phyloP scores from a whole-genome alignment of 2,329 filamentous ascomycete genomes.

The Nannizzia gypsea region DNA sequence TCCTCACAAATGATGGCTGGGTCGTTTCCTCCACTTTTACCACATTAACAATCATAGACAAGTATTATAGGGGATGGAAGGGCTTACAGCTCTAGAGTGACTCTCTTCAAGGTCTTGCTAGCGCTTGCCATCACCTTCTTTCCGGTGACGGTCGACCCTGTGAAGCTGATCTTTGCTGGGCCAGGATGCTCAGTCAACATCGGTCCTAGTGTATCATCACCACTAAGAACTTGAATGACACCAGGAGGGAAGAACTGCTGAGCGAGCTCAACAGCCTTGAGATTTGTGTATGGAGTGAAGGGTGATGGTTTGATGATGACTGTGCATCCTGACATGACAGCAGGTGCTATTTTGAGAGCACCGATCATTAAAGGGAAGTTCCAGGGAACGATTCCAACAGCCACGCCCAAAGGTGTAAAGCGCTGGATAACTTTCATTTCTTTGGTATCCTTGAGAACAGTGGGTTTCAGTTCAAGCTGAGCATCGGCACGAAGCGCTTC shows the following conservation, averaged over 20 bases:
- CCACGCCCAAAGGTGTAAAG: constrained; percentile 30
- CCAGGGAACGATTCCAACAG: constrained; percentile 49
- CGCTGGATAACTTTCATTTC: constrained; percentile 24
- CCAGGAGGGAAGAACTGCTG: constrained; percentile 42
- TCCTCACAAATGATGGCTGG: constrained; percentile 44
- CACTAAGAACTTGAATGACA: constrained; percentile 46
- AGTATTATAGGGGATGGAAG: background rate
- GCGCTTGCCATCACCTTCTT: constrained; percentile 41
- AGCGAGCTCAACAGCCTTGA: constrained; percentile 44
- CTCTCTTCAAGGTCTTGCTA: constrained; percentile 42
- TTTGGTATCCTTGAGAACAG: constrained; percentile 37
- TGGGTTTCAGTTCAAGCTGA: constrained; percentile 31
- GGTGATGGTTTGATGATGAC: constrained; percentile 46
- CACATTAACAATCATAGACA: background rate
- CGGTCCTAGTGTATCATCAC: constrained; percentile 44
- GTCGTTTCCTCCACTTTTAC: constrained; percentile 42
- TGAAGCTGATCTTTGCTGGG: constrained; percentile 49
- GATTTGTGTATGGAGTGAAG: constrained; percentile 42
- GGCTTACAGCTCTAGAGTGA: constrained; percentile 38
- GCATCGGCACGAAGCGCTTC: constrained; percentile 15
- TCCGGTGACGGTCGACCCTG: constrained; percentile 43
- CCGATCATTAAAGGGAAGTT: constrained; percentile 39
- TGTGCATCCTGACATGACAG: constrained; percentile 43
- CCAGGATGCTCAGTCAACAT: constrained; percentile 43
- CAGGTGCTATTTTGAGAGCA: constrained; percentile 40